Percentiles rank a stretch among this genome's conserved stretches.
phyloP scores from a whole-genome alignment of 2,329 filamentous ascomycete species.

The Pseudocercospora macadamiae region DNA sequence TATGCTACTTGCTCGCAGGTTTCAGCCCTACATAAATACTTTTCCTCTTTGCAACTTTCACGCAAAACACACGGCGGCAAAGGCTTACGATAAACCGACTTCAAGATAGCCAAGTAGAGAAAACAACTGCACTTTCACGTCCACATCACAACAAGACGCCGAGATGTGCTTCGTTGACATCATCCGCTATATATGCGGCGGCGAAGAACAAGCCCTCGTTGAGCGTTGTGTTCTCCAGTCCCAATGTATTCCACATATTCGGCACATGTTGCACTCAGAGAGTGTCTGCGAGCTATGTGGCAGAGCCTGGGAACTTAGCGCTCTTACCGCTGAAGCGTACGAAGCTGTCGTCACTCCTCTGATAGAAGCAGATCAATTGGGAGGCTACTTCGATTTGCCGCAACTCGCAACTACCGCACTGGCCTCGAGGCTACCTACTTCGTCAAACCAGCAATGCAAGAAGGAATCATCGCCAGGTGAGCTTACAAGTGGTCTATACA shows the following conservation, averaged over 20 bases:
- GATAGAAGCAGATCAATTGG: background rate
- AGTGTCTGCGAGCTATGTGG: conserved; percentile 22
- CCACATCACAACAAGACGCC: background rate
- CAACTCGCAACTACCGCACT: background rate
- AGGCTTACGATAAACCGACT: no score
- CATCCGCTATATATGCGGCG: conserved; percentile 20
- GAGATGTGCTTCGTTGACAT: conserved; percentile 22
- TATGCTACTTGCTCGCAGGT: background rate
- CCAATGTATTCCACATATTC: conserved; percentile 14
- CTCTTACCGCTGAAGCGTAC: conserved; percentile 17
- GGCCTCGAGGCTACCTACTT: no score
- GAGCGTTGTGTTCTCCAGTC: conserved; percentile 11
- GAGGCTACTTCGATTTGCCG: conserved; percentile 11
- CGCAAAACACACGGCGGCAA: no score
- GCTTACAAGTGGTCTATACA: no score
- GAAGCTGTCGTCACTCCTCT: conserved; percentile 13
- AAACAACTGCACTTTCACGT: no score
- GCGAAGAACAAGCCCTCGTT: conserved; percentile 17
- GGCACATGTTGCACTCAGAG: conserved; percentile 12
- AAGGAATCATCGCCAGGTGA: no score
- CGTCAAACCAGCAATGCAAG: no score
- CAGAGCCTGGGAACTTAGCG: conserved; percentile 14
- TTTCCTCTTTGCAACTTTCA: no score
- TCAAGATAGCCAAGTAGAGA: no score
- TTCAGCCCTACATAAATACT: background rate